Evolutionary conservation across 1,284 basidiomycete genomes (phyloP).

Genomic region (Fomitopsis betulina): DNA sequence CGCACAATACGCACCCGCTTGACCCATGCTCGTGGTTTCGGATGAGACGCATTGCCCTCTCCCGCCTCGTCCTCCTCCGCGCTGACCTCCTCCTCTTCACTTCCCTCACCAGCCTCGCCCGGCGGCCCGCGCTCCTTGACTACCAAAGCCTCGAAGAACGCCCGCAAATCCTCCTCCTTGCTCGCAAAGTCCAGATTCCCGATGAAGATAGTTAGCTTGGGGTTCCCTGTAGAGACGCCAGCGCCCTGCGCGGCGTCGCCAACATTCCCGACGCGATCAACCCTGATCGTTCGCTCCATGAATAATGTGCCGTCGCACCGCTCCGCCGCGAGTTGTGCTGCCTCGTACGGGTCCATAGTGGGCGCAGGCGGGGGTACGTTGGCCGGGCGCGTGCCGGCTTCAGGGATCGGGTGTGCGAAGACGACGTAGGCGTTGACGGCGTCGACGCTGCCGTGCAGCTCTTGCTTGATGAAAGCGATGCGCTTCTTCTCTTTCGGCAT

Average conservation of each 20-base stretch:
- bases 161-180: constrained; percentile 86
- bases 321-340: constrained; percentile 58
- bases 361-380: constrained; percentile 55
- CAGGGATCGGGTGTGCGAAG: constrained; percentile 65
- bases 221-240: constrained; percentile 42
- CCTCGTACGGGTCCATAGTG: constrained; percentile 69
- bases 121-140: constrained; percentile 67
- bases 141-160: constrained; percentile 83
- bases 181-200: constrained; percentile 92
- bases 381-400: constrained; percentile 26
- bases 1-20: constrained; percentile 83
- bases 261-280: constrained; percentile 56
- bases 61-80: constrained; percentile 18
- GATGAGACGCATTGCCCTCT: neutral
- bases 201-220: constrained; percentile 86
- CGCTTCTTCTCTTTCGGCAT: constrained; percentile 88
- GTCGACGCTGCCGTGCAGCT: constrained; percentile 71
- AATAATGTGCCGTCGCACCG: constrained; percentile 73
- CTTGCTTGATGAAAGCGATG: constrained; percentile 91
- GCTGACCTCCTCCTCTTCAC: constrained; percentile 18
- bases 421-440: constrained; percentile 85
- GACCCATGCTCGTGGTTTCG: constrained; percentile 61
- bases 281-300: constrained; percentile 70
- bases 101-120: constrained; percentile 20
- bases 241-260: constrained; percentile 26